These are phyloP conservation scores for Xylaria grammica DNA, from an alignment of 495 filamentous ascomycete genomes.

Conservation along the genomic window DNA sequence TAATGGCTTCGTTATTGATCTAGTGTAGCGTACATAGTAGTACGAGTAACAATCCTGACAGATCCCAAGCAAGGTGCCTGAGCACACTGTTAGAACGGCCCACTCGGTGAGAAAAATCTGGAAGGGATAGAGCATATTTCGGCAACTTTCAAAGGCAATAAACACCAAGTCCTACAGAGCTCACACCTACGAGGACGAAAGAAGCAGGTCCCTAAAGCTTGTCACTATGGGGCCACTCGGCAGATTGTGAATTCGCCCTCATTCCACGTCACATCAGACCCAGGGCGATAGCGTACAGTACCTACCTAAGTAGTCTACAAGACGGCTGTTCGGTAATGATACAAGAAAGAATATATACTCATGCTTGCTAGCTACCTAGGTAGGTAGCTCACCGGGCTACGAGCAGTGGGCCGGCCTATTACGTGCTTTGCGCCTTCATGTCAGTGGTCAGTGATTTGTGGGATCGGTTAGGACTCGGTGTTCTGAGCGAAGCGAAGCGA, in stretches of 20 bases:
- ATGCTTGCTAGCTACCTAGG: no score
- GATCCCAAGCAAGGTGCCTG: not conserved
- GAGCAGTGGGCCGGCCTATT: no score
- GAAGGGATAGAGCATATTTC: not conserved
- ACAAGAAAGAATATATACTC: no score
- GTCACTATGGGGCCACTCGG: constrained; percentile 10
- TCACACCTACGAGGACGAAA: constrained; percentile 11
- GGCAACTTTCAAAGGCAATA: not conserved
- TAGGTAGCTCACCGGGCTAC: no score
- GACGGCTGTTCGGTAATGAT: not conserved
- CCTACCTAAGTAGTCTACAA: not conserved
- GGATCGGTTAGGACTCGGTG: no score
- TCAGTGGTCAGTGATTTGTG: no score
- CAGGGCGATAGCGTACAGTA: not conserved
- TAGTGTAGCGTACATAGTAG: no score
- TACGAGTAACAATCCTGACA: constrained; percentile 7
- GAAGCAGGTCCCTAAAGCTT: constrained; percentile 19
- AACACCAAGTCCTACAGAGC: constrained; percentile 1
- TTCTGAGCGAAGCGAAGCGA: no score
- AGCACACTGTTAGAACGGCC: not conserved
- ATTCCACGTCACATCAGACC: no score
- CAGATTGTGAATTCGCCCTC: constrained; percentile 8
- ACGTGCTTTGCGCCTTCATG: no score
- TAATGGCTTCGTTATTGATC: not conserved
- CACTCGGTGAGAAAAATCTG: not conserved